These are phyloP conservation scores for Aspergillus flavus DNA, from an alignment of 2,329 filamentous ascomycete genomes.

Conservation along the genomic window DNA sequence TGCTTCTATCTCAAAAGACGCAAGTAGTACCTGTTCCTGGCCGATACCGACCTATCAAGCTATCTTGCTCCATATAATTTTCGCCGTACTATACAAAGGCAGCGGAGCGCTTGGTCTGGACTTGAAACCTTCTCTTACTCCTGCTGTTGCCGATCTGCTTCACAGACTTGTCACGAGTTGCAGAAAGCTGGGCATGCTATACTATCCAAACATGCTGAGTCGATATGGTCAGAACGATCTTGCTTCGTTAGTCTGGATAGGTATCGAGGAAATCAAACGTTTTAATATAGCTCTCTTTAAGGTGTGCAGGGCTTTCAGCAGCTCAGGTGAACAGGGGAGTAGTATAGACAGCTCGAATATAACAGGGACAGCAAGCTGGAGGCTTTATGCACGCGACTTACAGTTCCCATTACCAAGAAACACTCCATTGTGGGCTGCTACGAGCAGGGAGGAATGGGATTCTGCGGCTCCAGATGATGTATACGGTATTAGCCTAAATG, in stretches of 20 bases:
- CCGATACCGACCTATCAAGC: slow-evolving; percentile 38
- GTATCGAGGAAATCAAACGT: too few species aligned
- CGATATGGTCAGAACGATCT: slow-evolving; percentile 16
- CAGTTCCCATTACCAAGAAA: slow-evolving; percentile 24
- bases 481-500: background rate
- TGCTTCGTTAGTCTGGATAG: background rate
- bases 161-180: slow-evolving; percentile 28
- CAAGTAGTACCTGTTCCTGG: slow-evolving; percentile 19
- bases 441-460: background rate
- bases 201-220: slow-evolving; percentile 31
- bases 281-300: slow-evolving; percentile 30
- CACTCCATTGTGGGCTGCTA: slow-evolving; percentile 16
- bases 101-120: slow-evolving; percentile 12
- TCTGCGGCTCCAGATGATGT: background rate
- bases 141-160: slow-evolving; percentile 11
- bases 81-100: slow-evolving; percentile 20
- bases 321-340: background rate
- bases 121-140: slow-evolving; percentile 14
- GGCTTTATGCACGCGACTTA: slow-evolving; percentile 18
- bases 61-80: slow-evolving; percentile 35
- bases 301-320: slow-evolving; percentile 21
- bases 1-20: slow-evolving; percentile 13
- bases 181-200: slow-evolving; percentile 30
- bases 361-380: background rate
- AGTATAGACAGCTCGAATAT: background rate